Conservation (phyloP, 2,329 filamentous ascomycete species). For the Fusarium mangiferae region DNA sequence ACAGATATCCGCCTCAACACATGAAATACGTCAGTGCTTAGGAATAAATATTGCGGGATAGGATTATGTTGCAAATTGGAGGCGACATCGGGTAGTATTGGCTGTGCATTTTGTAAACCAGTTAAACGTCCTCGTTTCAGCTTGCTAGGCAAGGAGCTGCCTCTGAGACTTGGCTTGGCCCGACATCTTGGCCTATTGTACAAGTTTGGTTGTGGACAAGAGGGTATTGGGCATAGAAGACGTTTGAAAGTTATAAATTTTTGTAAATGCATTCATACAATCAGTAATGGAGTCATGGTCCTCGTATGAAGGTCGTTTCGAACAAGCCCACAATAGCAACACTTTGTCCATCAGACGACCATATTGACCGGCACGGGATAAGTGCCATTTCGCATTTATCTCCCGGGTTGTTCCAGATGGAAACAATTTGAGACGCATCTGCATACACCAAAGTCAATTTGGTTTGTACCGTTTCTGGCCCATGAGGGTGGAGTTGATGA, state of each 20-base stretch:
- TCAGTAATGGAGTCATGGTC: constrained; percentile 15
- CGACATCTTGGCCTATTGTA: neutral
- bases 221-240: neutral
- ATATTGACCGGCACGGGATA: constrained; percentile 53
- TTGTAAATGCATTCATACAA: neutral
- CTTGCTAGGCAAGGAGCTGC: neutral
- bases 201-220: neutral
- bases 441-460: constrained; percentile 49
- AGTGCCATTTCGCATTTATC: constrained; percentile 27
- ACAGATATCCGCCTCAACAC: constrained; percentile 55
- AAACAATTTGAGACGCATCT: constrained; percentile 37
- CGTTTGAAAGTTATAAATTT: neutral
- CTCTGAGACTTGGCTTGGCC: neutral
- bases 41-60: neutral
- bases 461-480: neutral
- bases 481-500: constrained; percentile 26
- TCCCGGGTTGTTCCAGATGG: constrained; percentile 24
- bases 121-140: neutral
- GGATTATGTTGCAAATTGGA: neutral
- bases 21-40: constrained; percentile 35
- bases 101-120: neutral
- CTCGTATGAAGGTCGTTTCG: constrained; percentile 30
- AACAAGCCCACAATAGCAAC: constrained; percentile 50
- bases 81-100: neutral
- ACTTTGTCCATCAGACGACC: constrained; percentile 47